A percentile compares a stretch with the other conserved stretches of the same genome.
Conservation (phyloP, 768 basidiomycete species). For the Lepiota subincarnata region DNA sequence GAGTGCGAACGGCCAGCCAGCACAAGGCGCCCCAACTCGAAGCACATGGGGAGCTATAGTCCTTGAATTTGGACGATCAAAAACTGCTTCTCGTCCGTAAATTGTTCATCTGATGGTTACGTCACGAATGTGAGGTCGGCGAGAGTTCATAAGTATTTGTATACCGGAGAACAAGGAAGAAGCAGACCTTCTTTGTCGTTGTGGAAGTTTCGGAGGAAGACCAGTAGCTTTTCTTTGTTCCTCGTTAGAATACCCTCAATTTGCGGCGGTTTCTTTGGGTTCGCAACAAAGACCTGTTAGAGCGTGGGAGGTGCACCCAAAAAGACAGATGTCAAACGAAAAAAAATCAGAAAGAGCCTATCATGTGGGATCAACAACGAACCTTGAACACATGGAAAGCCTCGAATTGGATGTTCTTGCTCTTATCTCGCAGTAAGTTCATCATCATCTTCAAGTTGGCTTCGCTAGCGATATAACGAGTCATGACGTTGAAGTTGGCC, state of each 20-base stretch:
- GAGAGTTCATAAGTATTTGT: neutral
- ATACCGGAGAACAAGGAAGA: conserved; percentile 4
- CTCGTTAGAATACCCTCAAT: conserved; percentile 87
- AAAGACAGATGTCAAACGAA: neutral
- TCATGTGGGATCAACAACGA: conserved; percentile 16
- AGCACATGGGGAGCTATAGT: conserved; percentile 34
- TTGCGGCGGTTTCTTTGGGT: conserved; percentile 97
- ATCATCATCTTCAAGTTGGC: conserved; percentile 99
- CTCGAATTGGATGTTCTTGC: conserved; percentile 99
- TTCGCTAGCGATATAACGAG: conserved; percentile 91
- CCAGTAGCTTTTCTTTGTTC: conserved; percentile 91
- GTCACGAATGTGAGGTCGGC: neutral
- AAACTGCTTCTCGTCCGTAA: conserved; percentile 96
- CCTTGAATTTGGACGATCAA: conserved; percentile 87
- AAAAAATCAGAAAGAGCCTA: neutral
- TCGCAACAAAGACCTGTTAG: conserved; percentile 87
- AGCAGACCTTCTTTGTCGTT: conserved; percentile 92
- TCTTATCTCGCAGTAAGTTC: conserved; percentile 96
- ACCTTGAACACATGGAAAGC: conserved; percentile 99
- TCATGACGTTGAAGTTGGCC: conserved; percentile 99
- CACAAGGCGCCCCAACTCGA: too few species aligned
- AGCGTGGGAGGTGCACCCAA: neutral
- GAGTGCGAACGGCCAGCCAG: too few species aligned
- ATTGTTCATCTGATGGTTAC: conserved; percentile 75
- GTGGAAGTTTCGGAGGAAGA: conserved; percentile 90